A percentile compares a stretch with the other conserved stretches of the same genome.
These are phyloP conservation scores for Parafenestella ontariensis DNA, from an alignment of 2,329 filamentous ascomycete species.

Conservation along the genomic window DNA sequence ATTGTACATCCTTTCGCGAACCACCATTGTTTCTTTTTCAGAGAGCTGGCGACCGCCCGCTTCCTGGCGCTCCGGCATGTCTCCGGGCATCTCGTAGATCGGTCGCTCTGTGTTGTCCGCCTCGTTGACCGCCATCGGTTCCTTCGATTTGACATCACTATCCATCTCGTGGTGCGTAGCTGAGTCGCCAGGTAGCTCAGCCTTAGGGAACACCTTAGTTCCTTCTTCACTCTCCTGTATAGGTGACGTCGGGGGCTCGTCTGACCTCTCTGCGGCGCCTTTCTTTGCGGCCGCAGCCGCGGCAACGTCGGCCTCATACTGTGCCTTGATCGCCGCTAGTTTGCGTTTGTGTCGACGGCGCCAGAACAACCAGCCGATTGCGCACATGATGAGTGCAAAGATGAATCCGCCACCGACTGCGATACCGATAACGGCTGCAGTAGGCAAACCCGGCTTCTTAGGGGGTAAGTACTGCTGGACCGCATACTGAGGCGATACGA, in stretches of 20 bases:
- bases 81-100: constrained; percentile 61
- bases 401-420: constrained; percentile 50
- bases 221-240: constrained; percentile 26
- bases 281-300: constrained; percentile 31
- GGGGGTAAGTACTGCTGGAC: background rate
- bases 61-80: constrained; percentile 61
- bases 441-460: constrained; percentile 19
- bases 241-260: constrained; percentile 32
- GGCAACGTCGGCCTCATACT: constrained; percentile 30
- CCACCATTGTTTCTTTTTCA: constrained; percentile 58
- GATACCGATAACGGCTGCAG: constrained; percentile 54
- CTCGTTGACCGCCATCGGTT: constrained; percentile 31
- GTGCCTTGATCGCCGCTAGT: constrained; percentile 29
- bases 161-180: constrained; percentile 23
- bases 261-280: constrained; percentile 21
- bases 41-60: constrained; percentile 55
- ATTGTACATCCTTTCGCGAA: constrained; percentile 55
- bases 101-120: constrained; percentile 46
- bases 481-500: constrained; percentile 39
- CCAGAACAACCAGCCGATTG: constrained; percentile 46
- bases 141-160: constrained; percentile 24
- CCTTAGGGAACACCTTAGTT: constrained; percentile 53
- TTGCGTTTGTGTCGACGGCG: constrained; percentile 33
- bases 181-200: constrained; percentile 51
- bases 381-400: constrained; percentile 39